Base-by-base conservation (phyloP, 2,329 filamentous ascomycete species). In the Pyrenophora graminea region DNA sequence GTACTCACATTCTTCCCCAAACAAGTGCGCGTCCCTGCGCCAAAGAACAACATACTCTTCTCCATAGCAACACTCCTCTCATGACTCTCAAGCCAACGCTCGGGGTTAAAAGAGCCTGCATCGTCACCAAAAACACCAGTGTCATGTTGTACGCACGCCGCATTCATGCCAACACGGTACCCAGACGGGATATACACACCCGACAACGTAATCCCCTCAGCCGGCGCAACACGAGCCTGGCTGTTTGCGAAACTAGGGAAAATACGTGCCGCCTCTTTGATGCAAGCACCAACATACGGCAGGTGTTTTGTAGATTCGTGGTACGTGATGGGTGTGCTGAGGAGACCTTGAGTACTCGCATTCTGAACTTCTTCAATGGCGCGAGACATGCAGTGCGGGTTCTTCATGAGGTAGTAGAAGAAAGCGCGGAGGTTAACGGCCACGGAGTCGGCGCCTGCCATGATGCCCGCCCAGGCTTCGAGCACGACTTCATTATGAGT, bases 51-150 rank as follows among this genome's bases (percentile, higher is more conserved):
- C 38, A 67, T 46, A 30, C 39, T 42, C 43, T 58, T 61, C 9
- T 67, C 61, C 61, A 66, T 63, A 7, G 44, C 50, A 31, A 46
- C 53, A 18, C 25, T 56, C 18, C 36, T 43, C 10, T 51, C 56
- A 7, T 51, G 44, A 3, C 49, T 53, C 23, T 54, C 49, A 6
- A 83, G 62, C 79, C 80, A 83, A 3, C 81, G 69, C 40, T 80
- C 79, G 0, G 80, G 79, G 1, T 69, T 67, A 55, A 77, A 83
- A 0, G 56, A 51, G 17, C 80, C 72, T 0, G 75, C 72, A 49
- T 82, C 77, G 0, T 68, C 56, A 0, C 79, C 80, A 58, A 78
- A 83, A 3, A 78, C 58, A 0, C 40, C 51, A 38, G 64, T 65
- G 59, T 82, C 77, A 6, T 67, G 64, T 21, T 72, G 73, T 13